Evolutionary conservation across 805 yeast species (phyloP).

Genomic region (Suhomyces pyralidae): DNA sequence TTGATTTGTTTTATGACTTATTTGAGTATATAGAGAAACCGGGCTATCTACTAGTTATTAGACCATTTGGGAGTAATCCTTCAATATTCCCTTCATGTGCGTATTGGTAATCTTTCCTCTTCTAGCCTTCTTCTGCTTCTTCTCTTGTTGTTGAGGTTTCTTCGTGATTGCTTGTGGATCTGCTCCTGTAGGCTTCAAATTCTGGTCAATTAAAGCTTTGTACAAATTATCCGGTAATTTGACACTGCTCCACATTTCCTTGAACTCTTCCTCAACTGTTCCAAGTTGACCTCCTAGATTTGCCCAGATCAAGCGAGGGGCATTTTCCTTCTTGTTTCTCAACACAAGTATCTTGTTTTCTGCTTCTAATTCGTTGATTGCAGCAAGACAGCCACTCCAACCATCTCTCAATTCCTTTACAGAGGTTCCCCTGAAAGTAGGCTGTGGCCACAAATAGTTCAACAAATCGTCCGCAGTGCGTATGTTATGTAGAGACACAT

Average conservation of each 20-base stretch:
- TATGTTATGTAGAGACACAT: constrained; percentile 85
- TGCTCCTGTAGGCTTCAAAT: constrained; percentile 96
- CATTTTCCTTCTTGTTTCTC: constrained; percentile 87
- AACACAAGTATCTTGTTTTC: constrained; percentile 76
- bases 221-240: constrained; percentile 85
- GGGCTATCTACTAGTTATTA: background rate
- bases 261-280: constrained; percentile 76
- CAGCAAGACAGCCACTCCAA: constrained; percentile 85
- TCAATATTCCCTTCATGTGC: constrained; percentile 93
- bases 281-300: constrained; percentile 73
- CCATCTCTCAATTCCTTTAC: constrained; percentile 86
- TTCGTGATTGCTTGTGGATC: constrained; percentile 91
- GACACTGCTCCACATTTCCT: constrained; percentile 73
- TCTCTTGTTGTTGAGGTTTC: constrained; percentile 52
- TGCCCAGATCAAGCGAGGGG: constrained; percentile 93
- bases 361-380: constrained; percentile 74
- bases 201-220: constrained; percentile 68
- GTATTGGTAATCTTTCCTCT: constrained; percentile 93
- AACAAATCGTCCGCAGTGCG: constrained; percentile 75
- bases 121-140: constrained; percentile 88
- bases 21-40: background rate
- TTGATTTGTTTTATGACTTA: background rate
- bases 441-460: constrained; percentile 69
- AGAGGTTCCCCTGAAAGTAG: constrained; percentile 81
- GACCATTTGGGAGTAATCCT: constrained; percentile 62